Conservation (phyloP, 345 rosid genomes). For the Brassica incana region DNA sequence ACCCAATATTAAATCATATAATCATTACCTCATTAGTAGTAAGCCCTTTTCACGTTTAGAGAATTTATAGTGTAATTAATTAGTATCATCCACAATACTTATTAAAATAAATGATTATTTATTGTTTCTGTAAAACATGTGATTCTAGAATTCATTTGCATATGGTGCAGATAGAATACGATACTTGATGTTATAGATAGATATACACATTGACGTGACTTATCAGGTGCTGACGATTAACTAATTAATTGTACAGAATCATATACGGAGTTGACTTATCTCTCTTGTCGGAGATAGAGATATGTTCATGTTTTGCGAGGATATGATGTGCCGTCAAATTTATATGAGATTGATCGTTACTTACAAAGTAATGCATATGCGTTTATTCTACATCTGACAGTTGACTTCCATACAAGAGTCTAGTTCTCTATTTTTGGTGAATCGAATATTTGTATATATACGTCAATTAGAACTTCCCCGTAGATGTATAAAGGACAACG, state of each 20-base stretch:
- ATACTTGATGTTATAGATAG: conserved; percentile 20
- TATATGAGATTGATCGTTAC: conserved; percentile 17
- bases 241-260: conserved; percentile 35
- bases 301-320: conserved; percentile 20
- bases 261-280: conserved; percentile 39
- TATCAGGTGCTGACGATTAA: conserved; percentile 31
- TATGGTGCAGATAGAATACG: conserved; percentile 35
- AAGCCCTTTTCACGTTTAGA: conserved; percentile 25
- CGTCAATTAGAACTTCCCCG: not conserved
- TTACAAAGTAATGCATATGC: conserved; percentile 7
- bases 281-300: conserved; percentile 10
- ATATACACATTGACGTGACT: conserved; percentile 29
- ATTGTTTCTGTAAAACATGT: not conserved
- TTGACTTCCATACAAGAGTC: conserved; percentile 27
- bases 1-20: not conserved
- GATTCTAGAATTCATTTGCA: conserved; percentile 22
- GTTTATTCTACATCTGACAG: conserved; percentile 25
- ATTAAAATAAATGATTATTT: not conserved
- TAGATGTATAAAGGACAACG: conserved; percentile 2
- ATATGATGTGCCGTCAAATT: conserved; percentile 20
- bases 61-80: not conserved
- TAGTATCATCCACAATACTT: not conserved
- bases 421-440: conserved; percentile 23
- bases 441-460: conserved; percentile 23
- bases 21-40: conserved; percentile 2